Evolutionary conservation across 805 yeast species (phyloP), one percentile per base, ranked within the genome.

Genomic region (Pichia heedii): DNA sequence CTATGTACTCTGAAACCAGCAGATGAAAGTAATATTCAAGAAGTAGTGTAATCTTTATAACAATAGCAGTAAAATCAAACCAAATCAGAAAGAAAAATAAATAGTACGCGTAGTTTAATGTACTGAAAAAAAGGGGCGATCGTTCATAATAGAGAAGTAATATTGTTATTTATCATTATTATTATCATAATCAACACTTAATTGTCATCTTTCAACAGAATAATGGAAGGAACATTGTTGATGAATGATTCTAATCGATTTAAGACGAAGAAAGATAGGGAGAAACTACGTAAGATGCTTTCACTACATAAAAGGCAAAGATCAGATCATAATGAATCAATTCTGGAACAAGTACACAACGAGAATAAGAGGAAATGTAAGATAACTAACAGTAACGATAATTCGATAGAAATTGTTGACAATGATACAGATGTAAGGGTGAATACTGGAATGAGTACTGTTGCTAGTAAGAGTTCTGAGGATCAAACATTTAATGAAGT

Each of bases 1-100:
- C 75, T 83, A 46, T 48, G 84, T 13, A 65, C 69, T n/a, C 56
- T 58, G 27, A 59, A 59, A 39, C 26, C 45, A 21, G 13, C n/a
- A 29, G 32, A 29, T 29, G 32, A 13, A 29, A 12, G 2, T 22
- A 10, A 16, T 22, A 22, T 29, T n/a, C 19, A 35, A 35, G 18
- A 22, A 35, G 32, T 29, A 13, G 32, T 29, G 32, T 29, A 29
- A 29, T 29, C 32, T 29, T 29, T 24, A 24, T 24, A 24, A 6
- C 9, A 24, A 24, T 24, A 24, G 27, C 15, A 29, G 7, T 7
- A 15, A 13, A 15, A 29, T 13, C 15, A 13, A 13, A 29, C 6
- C 2, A 4, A 27, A 16, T 40, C 36, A 29, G 22, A 21, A 24
- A 36, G 15, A 19, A 43, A 34, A 18, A 34, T 18, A 27, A n/a